Percentiles rank a stretch among this genome's conserved stretches.
Evolutionary conservation across 768 basidiomycete genomes (phyloP).

Genomic region (Sistotremastrum niveocremeum): DNA sequence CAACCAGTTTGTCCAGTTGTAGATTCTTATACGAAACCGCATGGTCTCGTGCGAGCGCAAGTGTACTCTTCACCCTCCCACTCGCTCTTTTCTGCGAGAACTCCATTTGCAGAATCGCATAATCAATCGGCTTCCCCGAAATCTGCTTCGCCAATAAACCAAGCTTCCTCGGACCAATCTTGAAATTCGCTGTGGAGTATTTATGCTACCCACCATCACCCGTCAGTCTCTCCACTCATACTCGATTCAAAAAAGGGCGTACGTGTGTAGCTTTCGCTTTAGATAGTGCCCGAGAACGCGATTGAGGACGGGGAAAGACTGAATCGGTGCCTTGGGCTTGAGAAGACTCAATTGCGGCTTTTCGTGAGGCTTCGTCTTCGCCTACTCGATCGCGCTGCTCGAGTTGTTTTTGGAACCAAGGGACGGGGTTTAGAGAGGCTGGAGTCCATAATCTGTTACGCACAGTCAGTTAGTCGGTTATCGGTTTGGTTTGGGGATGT

Average conservation of each 20-base stretch:
- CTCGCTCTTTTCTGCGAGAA: slow-evolving; percentile 91
- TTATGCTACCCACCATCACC: slow-evolving; percentile 55
- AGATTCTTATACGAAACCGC: slow-evolving; percentile 69
- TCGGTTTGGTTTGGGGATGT: too few species aligned
- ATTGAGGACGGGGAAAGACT: neutral
- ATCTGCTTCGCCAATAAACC: slow-evolving; percentile 83
- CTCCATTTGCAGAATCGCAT: slow-evolving; percentile 92
- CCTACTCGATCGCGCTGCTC: slow-evolving; percentile 10
- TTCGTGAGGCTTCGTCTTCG: slow-evolving; percentile 29
- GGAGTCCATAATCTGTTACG: too few species aligned
- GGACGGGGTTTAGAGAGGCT: too few species aligned
- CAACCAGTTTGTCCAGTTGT: slow-evolving; percentile 55
- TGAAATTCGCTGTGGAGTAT: slow-evolving; percentile 86
- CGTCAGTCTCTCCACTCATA: neutral
- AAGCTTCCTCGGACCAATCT: slow-evolving; percentile 86
- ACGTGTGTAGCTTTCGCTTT: too few species aligned
- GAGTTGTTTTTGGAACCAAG: neutral
- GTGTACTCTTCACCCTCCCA: slow-evolving; percentile 74
- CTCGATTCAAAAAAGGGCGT: too few species aligned
- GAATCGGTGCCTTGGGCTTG: too few species aligned
- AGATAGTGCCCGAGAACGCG: neutral
- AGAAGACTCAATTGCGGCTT: slow-evolving; percentile 20
- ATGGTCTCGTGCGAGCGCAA: slow-evolving; percentile 76
- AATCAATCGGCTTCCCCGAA: slow-evolving; percentile 82
- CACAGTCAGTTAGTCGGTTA: too few species aligned